Evolutionary conservation across 108 stramenopile genomes (phyloP), one percentile per base, ranked within the genome.

Genomic region (Aurantiochytrium sp.): DNA sequence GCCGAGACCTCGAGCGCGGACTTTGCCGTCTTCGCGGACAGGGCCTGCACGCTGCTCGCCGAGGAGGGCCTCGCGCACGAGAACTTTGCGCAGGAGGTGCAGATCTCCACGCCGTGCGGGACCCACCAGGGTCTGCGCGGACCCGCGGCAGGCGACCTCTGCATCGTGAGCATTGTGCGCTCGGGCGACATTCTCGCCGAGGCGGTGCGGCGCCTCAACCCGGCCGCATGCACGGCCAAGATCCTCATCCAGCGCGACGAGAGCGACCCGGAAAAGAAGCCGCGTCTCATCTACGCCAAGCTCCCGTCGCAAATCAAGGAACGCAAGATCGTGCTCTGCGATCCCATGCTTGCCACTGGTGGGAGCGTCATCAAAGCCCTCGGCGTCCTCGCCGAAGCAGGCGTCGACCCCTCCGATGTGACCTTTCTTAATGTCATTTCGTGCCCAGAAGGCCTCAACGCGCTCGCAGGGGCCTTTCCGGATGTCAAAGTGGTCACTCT

Each of bases 271-370:
- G 91, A 95, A 32, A 97, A 98, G 90, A 87, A 93, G 86, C 92
- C 98, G 1, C 92, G 92, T 45, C 93, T 97, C 10, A 96, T 92
- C 85, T 99, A 98, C 90, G 90, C 92, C 73, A 99, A 99, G 90
- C 86, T 99, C 68, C 99, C 99, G 8, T 89, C 92, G 6, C 92
- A 89, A 10, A 92, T 98, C 8, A 68, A 89, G 3, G 87, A 92
- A 2, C 96, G 94, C 94, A 55, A 87, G 59, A 94, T 98, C 1
- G 52, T 99, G 6, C 91, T 99, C 6, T 96, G 96, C 68, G 99
- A 99, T 90, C 99, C 99, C 12, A 99, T 99, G 99, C 92, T 99
- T 68, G 99, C 98, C 10, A 99, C 99, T 4, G 99, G 98, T 24
- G 98, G 98, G 22, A 95, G 93, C 41, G 97, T 96, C 6, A 69